Conservation (phyloP, 2,329 filamentous ascomycete species). For the Botrytis galanthina region DNA sequence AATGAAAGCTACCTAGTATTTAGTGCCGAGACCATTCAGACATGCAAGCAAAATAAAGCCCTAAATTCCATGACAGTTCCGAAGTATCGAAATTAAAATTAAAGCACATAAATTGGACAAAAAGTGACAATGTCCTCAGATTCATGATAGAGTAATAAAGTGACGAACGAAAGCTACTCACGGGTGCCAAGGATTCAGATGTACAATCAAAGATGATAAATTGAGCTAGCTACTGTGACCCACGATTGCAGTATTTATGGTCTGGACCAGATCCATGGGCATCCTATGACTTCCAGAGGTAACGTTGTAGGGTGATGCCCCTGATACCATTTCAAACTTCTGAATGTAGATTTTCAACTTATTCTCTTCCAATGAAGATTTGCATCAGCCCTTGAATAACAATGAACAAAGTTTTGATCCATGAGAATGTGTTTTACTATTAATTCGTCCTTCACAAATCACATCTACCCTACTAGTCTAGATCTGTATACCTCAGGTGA, state of each 20-base stretch:
- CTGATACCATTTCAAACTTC: not conserved
- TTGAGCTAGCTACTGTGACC: not conserved
- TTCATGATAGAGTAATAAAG: not conserved
- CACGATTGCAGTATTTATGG: not conserved
- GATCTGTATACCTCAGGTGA: not conserved
- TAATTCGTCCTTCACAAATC: not conserved
- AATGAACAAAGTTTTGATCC: not conserved
- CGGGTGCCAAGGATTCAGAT: too few relatives aligned
- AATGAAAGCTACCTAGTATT: not conserved
- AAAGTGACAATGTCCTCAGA: not conserved
- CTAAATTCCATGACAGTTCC: not conserved
- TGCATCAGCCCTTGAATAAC: not conserved
- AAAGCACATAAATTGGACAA: not conserved
- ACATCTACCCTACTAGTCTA: too few relatives aligned
- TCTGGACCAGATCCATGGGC: too few relatives aligned
- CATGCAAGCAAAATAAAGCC: not conserved
- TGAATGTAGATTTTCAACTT: accelerated
- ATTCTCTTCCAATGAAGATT: not conserved
- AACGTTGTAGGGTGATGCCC: not conserved
- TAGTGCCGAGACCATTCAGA: not conserved
- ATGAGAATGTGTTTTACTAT: not conserved
- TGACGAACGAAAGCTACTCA: not conserved
- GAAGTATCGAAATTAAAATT: not conserved
- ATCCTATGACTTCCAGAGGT: not conserved
- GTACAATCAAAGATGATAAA: not conserved